Base-by-base conservation (phyloP, 1,139 yeast species). In the Spathaspora sp. region DNA sequence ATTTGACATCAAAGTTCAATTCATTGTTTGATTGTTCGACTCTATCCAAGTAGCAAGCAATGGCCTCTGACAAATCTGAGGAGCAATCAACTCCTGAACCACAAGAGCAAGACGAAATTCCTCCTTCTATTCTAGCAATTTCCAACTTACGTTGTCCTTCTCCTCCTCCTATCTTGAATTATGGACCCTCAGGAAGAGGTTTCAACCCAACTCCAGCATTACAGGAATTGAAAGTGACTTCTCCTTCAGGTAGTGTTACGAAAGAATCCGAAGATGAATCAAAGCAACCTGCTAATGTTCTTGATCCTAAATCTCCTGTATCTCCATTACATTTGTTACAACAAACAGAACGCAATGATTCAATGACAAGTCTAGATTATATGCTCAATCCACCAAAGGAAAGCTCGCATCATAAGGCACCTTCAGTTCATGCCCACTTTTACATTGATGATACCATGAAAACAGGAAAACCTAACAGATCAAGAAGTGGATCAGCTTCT, bases 361-460 rank as follows among this genome's bases (percentile, higher is more conserved):
- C 72, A 1, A 43, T 53, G 13, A 42, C 63, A 6, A 61, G 65
- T 41, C 56, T 67, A 33, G 71, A 72, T 47, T 64, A 59, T 51
- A 49, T 62, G 2, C 43, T 56, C 34, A 59, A 61, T 39, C 74
- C 74, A 9, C 77, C 78, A 5, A 55, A 51, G 18, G 62, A 60
- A 7, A 54, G 60, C 37, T 48, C 56, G 2, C 87, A 80, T 57
- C 83, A 75, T 53, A 80, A 79, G 59, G 69, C 77, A 17, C 81
- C 81, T 18, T 80, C 81, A 39, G 87, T 84, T 47, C 96, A 88
- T 64, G 93, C 95, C 0, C 96, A 88, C 65, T 88, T 89, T 60
- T 79, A 77, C 54, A 84, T 84, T 8, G 89, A 85, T 53, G 95
- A 88, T 51, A 76, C 86, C 1, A 63, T 83, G 20, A 84, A 82